Base-by-base conservation (phyloP, 2,329 filamentous ascomycete genomes). In the Phyllosticta citrichinensis region DNA sequence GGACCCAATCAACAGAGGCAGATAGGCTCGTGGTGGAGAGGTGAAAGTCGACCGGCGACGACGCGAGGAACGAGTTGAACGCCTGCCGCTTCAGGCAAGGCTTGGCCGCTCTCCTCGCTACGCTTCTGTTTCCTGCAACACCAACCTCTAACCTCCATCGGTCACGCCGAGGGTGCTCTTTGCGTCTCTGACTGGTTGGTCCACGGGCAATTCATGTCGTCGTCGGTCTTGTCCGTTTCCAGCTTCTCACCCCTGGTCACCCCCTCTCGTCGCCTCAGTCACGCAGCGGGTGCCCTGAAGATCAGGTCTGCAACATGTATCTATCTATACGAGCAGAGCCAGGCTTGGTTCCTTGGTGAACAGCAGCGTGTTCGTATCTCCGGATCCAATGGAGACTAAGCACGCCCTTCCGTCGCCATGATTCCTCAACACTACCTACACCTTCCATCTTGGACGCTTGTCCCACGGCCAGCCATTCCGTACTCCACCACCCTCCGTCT, bases 31-130 rank as follows among this genome's bases (percentile, higher is more conserved):
- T 56, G 58, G 35, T n/a, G 17, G 11, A 24, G 33, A 33, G 35
- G 40, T 20, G 33, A 27, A 33, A 53, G 14, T 33, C 20, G 6
- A 30, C 12, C 11, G 57, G 4, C 22, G 9, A 22, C 12, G 54
- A 55, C 8, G 27, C 27, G 12, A 20, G 12, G 27, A 24, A 50
- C 57, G 2, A 11, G 47, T 58, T 22, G 50, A 60, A 60, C 58
- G 58, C 58, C 58, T 60, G 17, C 58, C 58, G 24, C 3, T 50
- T 60, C 35, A 6, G 58, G 58, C 24, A 17, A 24, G 25, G 58
- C 53, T 55, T 55, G 52, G 51, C 53, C 52, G 25, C 25, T 54
- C n/a, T 40, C 52, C n/a, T 25, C 35, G 19, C 52, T 40, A 9
- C 35, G 30, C 33, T 40, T 40, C 11, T 40, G 2, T 30, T 30